Evolutionary conservation across 2,329 filamentous ascomycete species (phyloP), one percentile per base, ranked within the genome.

Genomic region (Cryphonectria parasitica): DNA sequence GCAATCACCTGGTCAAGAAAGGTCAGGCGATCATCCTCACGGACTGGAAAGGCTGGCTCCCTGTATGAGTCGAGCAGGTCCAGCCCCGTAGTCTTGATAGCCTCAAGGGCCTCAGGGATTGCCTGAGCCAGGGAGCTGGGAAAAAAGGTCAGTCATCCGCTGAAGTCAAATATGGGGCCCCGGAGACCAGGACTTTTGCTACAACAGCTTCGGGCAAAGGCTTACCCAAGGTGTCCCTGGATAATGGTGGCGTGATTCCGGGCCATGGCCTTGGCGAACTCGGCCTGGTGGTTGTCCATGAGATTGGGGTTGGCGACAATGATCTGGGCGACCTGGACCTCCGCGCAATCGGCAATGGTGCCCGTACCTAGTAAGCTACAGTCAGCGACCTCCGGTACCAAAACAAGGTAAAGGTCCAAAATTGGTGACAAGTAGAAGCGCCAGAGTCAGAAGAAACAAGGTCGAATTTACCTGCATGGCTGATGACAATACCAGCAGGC

Each of bases 261-360:
- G 43, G 91, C 88, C 69, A 98, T 86, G 74, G 93, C 90, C 65
- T 90, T 85, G 0, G 95, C 95, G 68, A 99, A 87, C 79, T 98
- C 94, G 28, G 89, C 87, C 80, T 99, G 96, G 78, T 99, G 96
- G 76, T 99, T 95, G 77, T 97, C 90, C 75, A 97, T 87, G 0
- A 99, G 87, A 8, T 85, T 84, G 1, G 89, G 86, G 79, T 99
- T 99, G 2, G 95, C 92, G 2, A 99, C 94, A 0, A 97, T 93
- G 65, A 99, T 87, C n/a, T 98, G 83, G 2, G 93, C 91, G 0
- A 94, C 83, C 19, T 89, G 88, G 67, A 92, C 83, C 60, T 92
- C 89, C 73, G 97, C 88, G 0, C 91, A 93, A 78, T 95, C 94
- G 0, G 98, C 85, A 39, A 98, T 94, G 3, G 93, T 94, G 11